Evolutionary conservation across 1,139 yeast genomes (phyloP).

Genomic region (Lodderomyces theae): DNA sequence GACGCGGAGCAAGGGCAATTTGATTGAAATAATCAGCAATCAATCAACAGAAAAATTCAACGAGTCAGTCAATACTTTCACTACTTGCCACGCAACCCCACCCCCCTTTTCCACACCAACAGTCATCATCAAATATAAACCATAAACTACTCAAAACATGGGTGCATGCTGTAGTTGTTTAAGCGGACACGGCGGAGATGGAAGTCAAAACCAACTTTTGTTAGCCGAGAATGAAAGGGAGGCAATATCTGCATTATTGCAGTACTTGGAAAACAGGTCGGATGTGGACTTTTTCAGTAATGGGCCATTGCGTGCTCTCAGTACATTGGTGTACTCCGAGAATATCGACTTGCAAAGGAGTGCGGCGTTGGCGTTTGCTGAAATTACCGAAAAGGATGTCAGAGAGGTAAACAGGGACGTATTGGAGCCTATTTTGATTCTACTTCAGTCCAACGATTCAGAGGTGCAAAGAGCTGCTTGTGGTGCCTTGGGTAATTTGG

Average conservation of each 20-base stretch:
- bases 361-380: constrained; percentile 98
- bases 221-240: constrained; percentile 97
- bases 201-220: constrained; percentile 67
- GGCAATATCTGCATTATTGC: constrained; percentile 86
- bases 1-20: no score
- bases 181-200: constrained; percentile 35
- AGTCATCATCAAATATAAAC: constrained; percentile 2
- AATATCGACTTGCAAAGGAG: constrained; percentile 93
- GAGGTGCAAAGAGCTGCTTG: constrained; percentile 99
- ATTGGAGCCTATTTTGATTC: constrained; percentile 84
- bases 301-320: constrained; percentile 82
- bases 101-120: not conserved
- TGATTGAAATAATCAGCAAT: no score
- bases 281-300: constrained; percentile 93
- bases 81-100: not conserved
- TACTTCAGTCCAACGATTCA: constrained; percentile 81
- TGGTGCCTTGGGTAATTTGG: constrained; percentile 95
- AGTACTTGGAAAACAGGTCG: constrained; percentile 77
- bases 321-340: constrained; percentile 91
- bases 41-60: no score
- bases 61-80: no score
- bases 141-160: constrained; percentile 37
- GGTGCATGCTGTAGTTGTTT: constrained; percentile 68
- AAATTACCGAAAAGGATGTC: constrained; percentile 93
- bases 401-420: constrained; percentile 89